A percentile compares a stretch with the other conserved stretches of the same genome.
phyloP scores from a whole-genome alignment of 352 stramenopile genomes.

The Lagenidium sp. region DNA sequence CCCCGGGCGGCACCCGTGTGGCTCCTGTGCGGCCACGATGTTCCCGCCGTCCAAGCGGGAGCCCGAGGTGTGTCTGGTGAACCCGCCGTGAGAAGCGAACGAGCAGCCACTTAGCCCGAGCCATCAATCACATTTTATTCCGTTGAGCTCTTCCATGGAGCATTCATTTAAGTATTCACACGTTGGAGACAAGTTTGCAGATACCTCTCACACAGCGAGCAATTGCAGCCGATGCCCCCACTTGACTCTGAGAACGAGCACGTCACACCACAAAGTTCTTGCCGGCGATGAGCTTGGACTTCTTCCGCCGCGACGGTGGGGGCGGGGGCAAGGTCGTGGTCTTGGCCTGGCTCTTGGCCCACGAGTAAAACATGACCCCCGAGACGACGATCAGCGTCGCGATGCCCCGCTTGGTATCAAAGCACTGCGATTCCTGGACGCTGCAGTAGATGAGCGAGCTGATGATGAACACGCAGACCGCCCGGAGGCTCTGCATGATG shows the following conservation, averaged over 20 bases:
- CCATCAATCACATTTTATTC: too few relatives aligned
- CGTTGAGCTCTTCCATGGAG: too few relatives aligned
- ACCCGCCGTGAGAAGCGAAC: too few relatives aligned
- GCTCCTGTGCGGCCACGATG: slow-evolving; percentile 23
- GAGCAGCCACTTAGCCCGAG: too few relatives aligned
- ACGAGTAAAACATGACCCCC: slow-evolving; percentile 83
- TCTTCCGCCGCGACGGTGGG: not conserved
- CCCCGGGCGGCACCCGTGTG: slow-evolving; percentile 34
- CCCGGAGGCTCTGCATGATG: slow-evolving; percentile 84
- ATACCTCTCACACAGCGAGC: not conserved
- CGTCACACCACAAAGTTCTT: slow-evolving; percentile 1
- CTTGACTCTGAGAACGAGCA: slow-evolving; percentile 2
- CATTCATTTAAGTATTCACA: too few relatives aligned
- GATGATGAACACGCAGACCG: slow-evolving; percentile 78
- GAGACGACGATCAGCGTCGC: slow-evolving; percentile 73
- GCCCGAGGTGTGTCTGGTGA: slow-evolving; percentile 9
- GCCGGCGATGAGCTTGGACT: not conserved
- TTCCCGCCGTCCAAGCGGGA: slow-evolving; percentile 14
- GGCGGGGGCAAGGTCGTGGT: slow-evolving; percentile 10
- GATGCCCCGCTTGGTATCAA: slow-evolving; percentile 73
- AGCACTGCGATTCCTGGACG: slow-evolving; percentile 82
- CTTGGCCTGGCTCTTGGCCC: slow-evolving; percentile 62
- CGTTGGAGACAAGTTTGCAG: too few relatives aligned
- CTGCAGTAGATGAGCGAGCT: slow-evolving; percentile 80
- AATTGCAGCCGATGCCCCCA: not conserved